phyloP scores from a whole-genome alignment of 129 eudicot species.

The Gnaphalium uliginosum region DNA sequence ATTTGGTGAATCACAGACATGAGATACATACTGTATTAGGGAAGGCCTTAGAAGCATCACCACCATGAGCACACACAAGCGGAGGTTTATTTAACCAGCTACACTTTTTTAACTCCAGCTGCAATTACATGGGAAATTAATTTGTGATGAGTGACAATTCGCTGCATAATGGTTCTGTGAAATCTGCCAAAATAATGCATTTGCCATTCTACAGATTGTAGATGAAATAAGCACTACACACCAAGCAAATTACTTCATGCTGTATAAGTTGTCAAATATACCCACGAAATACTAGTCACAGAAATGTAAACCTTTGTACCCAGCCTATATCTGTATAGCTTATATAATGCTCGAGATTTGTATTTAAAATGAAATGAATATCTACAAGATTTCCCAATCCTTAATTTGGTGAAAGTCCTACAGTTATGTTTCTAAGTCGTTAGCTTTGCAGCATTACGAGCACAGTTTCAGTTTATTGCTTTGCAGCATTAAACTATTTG shows the following conservation, averaged over 20 bases:
- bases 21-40: conserved; percentile 82
- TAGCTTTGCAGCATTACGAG: conserved; percentile 3
- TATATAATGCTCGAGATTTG: not conserved
- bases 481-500: not conserved
- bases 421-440: not conserved
- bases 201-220: conserved; percentile 5
- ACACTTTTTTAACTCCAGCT: conserved; percentile 70
- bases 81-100: conserved; percentile 81
- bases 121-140: conserved; percentile 35
- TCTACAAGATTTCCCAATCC: not conserved
- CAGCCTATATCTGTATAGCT: not conserved
- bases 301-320: not conserved
- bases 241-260: no score
- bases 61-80: conserved; percentile 99
- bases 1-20: conserved; percentile 17
- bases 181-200: not conserved
- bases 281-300: not conserved
- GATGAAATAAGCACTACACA: not conserved
- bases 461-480: not conserved
- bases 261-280: no score
- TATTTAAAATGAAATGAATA: not conserved
- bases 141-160: conserved; percentile 14
- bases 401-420: no score
- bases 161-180: not conserved
- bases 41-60: conserved; percentile 86